These are phyloP conservation scores for Apiospora malaysiana DNA, from an alignment of 2,329 filamentous ascomycete species.

Conservation along the genomic window DNA sequence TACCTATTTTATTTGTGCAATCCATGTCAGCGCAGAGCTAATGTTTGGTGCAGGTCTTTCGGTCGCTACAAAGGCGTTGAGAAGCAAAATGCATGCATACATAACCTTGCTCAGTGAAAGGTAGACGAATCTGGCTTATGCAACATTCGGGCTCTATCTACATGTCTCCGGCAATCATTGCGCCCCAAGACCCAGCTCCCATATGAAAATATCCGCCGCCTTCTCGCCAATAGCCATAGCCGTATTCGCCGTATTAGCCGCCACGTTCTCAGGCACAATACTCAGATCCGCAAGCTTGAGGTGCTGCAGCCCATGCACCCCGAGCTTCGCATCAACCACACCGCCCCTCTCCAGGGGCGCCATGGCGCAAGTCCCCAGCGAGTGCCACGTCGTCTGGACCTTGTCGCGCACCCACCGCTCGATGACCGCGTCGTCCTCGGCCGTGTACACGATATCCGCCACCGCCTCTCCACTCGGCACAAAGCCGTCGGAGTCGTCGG, in stretches of 20 bases:
- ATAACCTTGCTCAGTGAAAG: too few relatives aligned
- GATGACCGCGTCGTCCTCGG: slow-evolving; percentile 50
- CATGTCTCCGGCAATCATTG: too few relatives aligned
- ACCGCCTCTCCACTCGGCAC: slow-evolving; percentile 33
- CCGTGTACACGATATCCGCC: slow-evolving; percentile 51
- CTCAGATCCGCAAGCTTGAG: slow-evolving; percentile 45
- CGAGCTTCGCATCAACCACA: slow-evolving; percentile 53
- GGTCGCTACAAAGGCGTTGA: too few relatives aligned
- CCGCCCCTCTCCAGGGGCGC: slow-evolving; percentile 54
- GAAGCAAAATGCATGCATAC: too few relatives aligned
- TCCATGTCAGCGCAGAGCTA: too few relatives aligned
- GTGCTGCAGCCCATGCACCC: slow-evolving; percentile 44
- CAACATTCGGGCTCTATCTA: too few relatives aligned
- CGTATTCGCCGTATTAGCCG: slow-evolving; percentile 51
- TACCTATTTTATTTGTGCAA: too few relatives aligned
- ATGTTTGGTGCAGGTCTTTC: too few relatives aligned
- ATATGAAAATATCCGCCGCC: slow-evolving; percentile 45
- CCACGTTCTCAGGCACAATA: slow-evolving; percentile 40
- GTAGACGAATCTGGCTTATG: too few relatives aligned
- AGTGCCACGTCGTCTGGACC: slow-evolving; percentile 45
- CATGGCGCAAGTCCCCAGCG: slow-evolving; percentile 55
- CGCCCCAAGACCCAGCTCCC: slow-evolving; percentile 34
- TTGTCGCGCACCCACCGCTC: slow-evolving; percentile 43
- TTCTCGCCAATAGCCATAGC: slow-evolving; percentile 54
- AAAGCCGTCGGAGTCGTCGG: too few relatives aligned